These are phyloP conservation scores for Telopea speciosissima DNA, from an alignment of 177 flowering plant species.

Conservation along the genomic window DNA sequence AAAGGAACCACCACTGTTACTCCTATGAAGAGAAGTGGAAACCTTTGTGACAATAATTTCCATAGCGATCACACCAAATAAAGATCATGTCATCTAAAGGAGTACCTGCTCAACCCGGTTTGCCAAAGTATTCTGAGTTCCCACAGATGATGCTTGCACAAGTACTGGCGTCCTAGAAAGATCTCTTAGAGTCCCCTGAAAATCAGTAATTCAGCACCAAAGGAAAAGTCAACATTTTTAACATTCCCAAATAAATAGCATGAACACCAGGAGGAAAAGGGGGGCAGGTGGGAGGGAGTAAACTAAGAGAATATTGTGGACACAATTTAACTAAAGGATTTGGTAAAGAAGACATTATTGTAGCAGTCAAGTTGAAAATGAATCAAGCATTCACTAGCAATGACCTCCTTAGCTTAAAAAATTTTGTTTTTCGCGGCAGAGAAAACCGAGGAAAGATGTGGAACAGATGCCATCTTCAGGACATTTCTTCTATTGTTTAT, in stretches of 20 bases:
- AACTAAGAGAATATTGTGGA: too few species aligned
- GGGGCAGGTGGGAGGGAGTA: too few species aligned
- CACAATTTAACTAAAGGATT: too few species aligned
- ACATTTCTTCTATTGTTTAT: too few species aligned
- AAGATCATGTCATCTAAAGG: neutral
- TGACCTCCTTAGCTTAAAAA: too few species aligned
- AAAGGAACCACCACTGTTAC: neutral
- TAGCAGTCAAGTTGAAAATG: too few species aligned
- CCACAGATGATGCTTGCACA: neutral
- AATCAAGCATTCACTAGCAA: too few species aligned
- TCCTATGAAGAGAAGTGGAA: neutral
- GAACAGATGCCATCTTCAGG: too few species aligned
- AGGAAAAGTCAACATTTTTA: neutral
- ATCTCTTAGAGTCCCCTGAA: conserved; percentile 14
- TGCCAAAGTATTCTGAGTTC: neutral
- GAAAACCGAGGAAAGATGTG: too few species aligned
- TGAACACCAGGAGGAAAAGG: neutral
- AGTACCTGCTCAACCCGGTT: conserved; percentile 2
- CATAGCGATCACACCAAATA: neutral
- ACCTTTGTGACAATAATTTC: neutral
- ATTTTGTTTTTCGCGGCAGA: too few species aligned
- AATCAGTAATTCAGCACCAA: neutral
- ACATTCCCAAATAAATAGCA: neutral
- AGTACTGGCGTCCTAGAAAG: neutral
- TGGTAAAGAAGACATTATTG: too few species aligned